A percentile compares a stretch with the other conserved stretches of the same genome.
These are phyloP conservation scores for Multifurca ochricompacta DNA, from an alignment of 768 basidiomycete genomes.

Conservation along the genomic window DNA sequence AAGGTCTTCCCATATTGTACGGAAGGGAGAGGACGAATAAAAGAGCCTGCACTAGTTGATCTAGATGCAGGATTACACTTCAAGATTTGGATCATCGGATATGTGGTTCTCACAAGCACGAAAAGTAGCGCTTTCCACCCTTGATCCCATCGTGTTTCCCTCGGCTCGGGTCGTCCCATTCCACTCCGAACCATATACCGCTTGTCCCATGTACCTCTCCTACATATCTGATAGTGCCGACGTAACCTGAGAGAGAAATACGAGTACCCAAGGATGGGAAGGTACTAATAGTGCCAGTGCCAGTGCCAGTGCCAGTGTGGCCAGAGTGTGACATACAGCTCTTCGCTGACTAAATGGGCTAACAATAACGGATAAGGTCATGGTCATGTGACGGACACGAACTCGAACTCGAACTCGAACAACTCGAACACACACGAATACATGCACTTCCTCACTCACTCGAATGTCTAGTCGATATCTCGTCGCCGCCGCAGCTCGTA, in stretches of 20 bases:
- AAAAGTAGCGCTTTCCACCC: conserved; percentile 71
- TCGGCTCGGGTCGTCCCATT: conserved; percentile 83
- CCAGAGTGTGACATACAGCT: conserved; percentile 1
- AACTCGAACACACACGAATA: not conserved
- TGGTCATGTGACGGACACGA: too few species aligned
- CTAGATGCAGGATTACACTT: conserved; percentile 31
- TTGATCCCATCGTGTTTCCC: conserved; percentile 87
- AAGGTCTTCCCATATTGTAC: conserved; percentile 63
- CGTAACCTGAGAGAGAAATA: conserved; percentile 42
- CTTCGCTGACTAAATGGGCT: too few species aligned
- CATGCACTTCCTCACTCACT: conserved; percentile 6
- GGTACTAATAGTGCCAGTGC: not conserved
- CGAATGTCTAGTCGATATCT: conserved; percentile 16
- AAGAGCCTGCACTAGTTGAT: conserved; percentile 59
- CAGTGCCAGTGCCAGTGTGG: not conserved
- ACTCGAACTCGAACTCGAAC: too few species aligned
- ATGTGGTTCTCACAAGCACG: conserved; percentile 53
- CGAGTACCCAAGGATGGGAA: conserved; percentile 44
- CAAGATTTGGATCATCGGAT: conserved; percentile 3
- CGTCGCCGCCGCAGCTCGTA: conserved; percentile 25
- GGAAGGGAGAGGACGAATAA: conserved; percentile 61
- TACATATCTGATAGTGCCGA: conserved; percentile 64
- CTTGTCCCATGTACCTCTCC: conserved; percentile 56
- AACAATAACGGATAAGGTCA: too few species aligned
- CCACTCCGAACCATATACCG: conserved; percentile 89